Percentiles rank a stretch among this genome's conserved stretches.
Evolutionary conservation across 2,329 filamentous ascomycete genomes (phyloP).

Genomic region (Saccharata proteae): DNA sequence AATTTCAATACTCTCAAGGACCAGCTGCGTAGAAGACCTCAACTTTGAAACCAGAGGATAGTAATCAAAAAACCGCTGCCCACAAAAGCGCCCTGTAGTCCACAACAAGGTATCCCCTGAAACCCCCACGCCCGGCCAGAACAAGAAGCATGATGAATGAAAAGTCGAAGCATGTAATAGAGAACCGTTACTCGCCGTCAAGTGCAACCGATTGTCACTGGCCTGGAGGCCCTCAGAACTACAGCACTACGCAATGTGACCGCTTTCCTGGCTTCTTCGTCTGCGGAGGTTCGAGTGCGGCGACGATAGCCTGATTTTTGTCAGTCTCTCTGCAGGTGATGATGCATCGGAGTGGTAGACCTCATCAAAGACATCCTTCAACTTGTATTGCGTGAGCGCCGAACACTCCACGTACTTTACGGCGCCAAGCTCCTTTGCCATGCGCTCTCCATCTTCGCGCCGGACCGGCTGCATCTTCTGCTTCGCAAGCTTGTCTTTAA

Average conservation of each 20-base stretch:
- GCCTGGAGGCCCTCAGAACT: no score
- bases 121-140: constrained; percentile 18
- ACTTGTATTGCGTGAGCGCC: constrained; percentile 91
- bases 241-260: constrained; percentile 26
- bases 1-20: no score
- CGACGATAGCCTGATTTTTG: constrained; percentile 68
- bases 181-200: no score
- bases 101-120: constrained; percentile 26
- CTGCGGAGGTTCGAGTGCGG: constrained; percentile 76
- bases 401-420: constrained; percentile 99
- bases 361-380: constrained; percentile 99
- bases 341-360: constrained; percentile 38
- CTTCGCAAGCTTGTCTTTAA: constrained; percentile 82
- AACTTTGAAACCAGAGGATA: constrained; percentile 12
- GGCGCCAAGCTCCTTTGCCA: constrained; percentile 94
- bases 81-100: constrained; percentile 25
- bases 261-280: constrained; percentile 47
- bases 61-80: constrained; percentile 24
- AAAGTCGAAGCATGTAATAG: no score
- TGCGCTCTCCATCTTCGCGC: constrained; percentile 85
- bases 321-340: neutral
- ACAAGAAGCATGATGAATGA: constrained; percentile 8
- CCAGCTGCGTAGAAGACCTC: constrained; percentile 15
- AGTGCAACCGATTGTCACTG: no score
- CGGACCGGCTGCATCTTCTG: constrained; percentile 92